A percentile compares a stretch with the other conserved stretches of the same genome.
Evolutionary conservation across 202 grass and related monocot genomes (phyloP).

Genomic region (Zizania palustris): DNA sequence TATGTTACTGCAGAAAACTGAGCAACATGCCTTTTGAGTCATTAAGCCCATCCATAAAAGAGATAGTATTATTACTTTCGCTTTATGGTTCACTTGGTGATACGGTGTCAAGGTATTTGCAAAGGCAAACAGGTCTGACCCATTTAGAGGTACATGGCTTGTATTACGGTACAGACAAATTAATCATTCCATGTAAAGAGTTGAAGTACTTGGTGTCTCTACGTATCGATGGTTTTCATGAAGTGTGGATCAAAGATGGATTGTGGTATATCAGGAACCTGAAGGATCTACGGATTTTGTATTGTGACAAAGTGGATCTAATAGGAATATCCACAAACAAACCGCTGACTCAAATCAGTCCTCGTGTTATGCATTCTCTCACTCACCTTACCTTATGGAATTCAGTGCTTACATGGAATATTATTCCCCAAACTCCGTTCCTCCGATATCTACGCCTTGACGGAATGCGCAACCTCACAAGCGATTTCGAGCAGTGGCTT

Average conservation of each 20-base stretch:
- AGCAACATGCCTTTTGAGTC: neutral
- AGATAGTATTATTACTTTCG: neutral
- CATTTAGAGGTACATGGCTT: neutral
- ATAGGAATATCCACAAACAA: too few species aligned
- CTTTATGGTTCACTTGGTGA: too few species aligned
- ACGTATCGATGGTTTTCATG: neutral
- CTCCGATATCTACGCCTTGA: conserved; percentile 5
- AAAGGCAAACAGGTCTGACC: conserved; percentile 11
- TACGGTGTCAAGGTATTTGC: conserved; percentile 18
- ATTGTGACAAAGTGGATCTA: neutral
- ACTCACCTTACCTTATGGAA: conserved; percentile 2
- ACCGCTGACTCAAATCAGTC: too few species aligned
- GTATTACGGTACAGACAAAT: too few species aligned
- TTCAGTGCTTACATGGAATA: neutral
- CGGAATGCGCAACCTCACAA: accelerated
- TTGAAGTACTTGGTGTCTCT: conserved; percentile 12
- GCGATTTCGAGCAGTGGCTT: neutral
- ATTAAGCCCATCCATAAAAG: neutral
- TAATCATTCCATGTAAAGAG: conserved; percentile 25
- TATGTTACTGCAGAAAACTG: neutral
- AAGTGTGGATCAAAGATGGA: conserved; percentile 21
- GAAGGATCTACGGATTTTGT: neutral
- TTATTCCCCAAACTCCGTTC: conserved; percentile 7
- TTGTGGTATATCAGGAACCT: conserved; percentile 11
- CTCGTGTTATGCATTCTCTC: conserved; percentile 16